Evolutionary conservation across 2,329 filamentous ascomycete genomes (phyloP).

Genomic region (Chrysoporthe austroafricana): DNA sequence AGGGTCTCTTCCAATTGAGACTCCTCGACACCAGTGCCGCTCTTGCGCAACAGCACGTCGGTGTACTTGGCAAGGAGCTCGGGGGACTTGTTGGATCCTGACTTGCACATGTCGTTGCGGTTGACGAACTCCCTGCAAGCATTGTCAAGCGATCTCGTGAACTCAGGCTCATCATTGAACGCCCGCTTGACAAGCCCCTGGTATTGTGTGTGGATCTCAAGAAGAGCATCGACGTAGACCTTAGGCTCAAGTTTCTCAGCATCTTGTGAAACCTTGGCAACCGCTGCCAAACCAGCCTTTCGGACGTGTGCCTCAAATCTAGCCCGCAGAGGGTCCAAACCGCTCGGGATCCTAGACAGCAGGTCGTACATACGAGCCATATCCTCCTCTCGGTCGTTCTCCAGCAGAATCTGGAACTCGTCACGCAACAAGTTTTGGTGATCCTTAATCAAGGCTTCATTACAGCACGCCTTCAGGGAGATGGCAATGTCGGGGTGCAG

Average conservation of each 20-base stretch:
- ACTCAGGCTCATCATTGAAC: slow-evolving; percentile 94
- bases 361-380: slow-evolving; percentile 96
- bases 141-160: slow-evolving; percentile 93
- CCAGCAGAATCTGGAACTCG: slow-evolving; percentile 91
- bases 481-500: slow-evolving; percentile 87
- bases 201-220: slow-evolving; percentile 94
- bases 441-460: slow-evolving; percentile 85
- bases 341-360: slow-evolving; percentile 85
- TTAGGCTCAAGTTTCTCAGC: slow-evolving; percentile 93
- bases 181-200: slow-evolving; percentile 88
- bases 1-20: slow-evolving; percentile 88
- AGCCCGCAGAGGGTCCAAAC: slow-evolving; percentile 82
- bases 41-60: slow-evolving; percentile 90
- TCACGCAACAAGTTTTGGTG: slow-evolving; percentile 87
- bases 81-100: slow-evolving; percentile 89
- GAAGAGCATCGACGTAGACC: slow-evolving; percentile 90
- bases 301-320: slow-evolving; percentile 93
- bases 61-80: slow-evolving; percentile 95
- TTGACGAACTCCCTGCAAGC: slow-evolving; percentile 98
- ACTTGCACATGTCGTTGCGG: slow-evolving; percentile 93
- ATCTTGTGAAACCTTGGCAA: slow-evolving; percentile 87
- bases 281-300: slow-evolving; percentile 83
- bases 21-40: slow-evolving; percentile 89
- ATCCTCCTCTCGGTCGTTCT: slow-evolving; percentile 93
- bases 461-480: slow-evolving; percentile 83